Evolutionary conservation across 139 green algal genomes (phyloP).

Genomic region (Closterium sp.): DNA sequence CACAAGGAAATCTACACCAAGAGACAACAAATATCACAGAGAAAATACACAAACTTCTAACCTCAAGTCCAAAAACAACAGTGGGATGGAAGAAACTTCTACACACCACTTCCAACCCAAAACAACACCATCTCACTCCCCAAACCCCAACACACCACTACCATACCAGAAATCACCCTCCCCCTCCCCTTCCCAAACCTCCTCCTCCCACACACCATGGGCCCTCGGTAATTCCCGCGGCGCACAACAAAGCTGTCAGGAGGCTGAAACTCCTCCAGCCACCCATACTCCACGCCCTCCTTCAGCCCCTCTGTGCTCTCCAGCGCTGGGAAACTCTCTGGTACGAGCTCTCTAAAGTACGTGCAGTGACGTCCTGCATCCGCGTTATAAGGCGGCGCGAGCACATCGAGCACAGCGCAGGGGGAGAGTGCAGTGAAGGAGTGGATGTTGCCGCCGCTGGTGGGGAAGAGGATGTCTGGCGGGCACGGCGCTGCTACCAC

Average conservation of each 20-base stretch:
- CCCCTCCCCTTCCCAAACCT: neutral
- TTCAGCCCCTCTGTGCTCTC: neutral
- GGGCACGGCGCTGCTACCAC: slow-evolving; percentile 50
- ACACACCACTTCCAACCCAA: neutral
- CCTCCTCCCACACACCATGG: neutral
- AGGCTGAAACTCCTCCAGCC: slow-evolving; percentile 27
- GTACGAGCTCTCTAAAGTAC: slow-evolving; percentile 71
- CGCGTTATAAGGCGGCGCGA: slow-evolving; percentile 79
- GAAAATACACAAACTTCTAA: too few species aligned
- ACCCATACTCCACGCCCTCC: neutral
- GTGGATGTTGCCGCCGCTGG: slow-evolving; percentile 86
- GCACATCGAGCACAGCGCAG: slow-evolving; percentile 86
- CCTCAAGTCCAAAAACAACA: neutral
- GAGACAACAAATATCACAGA: neutral
- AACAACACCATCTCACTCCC: neutral
- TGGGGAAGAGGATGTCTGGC: slow-evolving; percentile 61
- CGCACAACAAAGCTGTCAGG: slow-evolving; percentile 40
- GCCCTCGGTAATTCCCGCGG: neutral
- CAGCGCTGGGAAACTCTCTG: neutral
- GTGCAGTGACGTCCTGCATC: slow-evolving; percentile 72
- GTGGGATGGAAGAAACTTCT: neutral
- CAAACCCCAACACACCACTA: too few species aligned
- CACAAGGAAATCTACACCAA: neutral
- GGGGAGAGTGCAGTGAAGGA: slow-evolving; percentile 78
- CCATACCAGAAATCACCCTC: neutral